Base-by-base conservation (phyloP, 106 monocot species). In the Dendrobium huoshanense region DNA sequence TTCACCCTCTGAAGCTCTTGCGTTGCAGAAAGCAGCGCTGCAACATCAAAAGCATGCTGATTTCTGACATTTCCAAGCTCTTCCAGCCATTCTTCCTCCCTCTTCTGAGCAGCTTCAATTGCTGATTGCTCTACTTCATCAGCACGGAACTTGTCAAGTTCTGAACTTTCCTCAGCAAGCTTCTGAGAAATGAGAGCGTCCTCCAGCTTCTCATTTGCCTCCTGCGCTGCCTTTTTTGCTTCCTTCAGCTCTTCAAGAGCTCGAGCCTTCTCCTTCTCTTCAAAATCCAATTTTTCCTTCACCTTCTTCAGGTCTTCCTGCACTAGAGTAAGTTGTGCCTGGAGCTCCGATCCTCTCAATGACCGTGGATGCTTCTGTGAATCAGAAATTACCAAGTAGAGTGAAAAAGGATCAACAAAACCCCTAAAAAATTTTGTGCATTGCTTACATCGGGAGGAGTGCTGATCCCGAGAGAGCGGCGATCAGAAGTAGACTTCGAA, bases 291-390 rank as follows among this genome's bases (percentile, higher is more conserved):
- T 20, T 80, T 89, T 80, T 95, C 97, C 82, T 90, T 91, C 13
- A 87, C 88, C 78, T 88, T 91, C 89, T 91, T 95, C 22, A 98
- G 83, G 3, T 98, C 92, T 74, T 94, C 86, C 68, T 89, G 85
- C n/a, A 59, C 89, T 1, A 59, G 5, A 78, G 33, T 73, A n/a
- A 91, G 80, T 74, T 89, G 87, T 22, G 76, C 77, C 76, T 88
- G 87, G 15, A 91, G 55, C 73, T 91, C 93, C 8, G 85, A 75
- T 20, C 24, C 87, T 67, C 87, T 93, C 77, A 54, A 4, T 55
- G 55, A 25, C 22, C 81, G 78, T 73, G 72, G 17, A 74, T 72
- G 88, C 72, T 84, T 84, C 85, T 87, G 11, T 49, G 44, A 75
- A 61, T 56, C 41, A 80, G 67, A 27, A 20, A 68, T 61, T 2